Evolutionary conservation across 345 rosid genomes (phyloP), one percentile per base, ranked within the genome.

Genomic region (Pelargonium nanum): DNA sequence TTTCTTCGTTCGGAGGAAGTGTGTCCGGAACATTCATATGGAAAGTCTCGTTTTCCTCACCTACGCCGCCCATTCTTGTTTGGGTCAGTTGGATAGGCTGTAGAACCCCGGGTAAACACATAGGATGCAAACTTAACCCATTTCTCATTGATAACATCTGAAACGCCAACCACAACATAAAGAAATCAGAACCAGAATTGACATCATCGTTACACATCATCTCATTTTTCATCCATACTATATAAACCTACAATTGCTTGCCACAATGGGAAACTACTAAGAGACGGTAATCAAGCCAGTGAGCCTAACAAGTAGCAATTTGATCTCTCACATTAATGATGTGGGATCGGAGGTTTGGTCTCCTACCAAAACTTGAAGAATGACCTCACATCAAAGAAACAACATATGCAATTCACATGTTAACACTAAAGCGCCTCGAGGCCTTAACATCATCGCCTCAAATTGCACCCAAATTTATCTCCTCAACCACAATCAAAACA

Each of bases 121-220:
- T 50, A 9, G 94, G 91, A 65, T 80, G 83, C 62, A 88, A 78
- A 58, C 78, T 81, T 56, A 84, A 50, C 65, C 96, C 97, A 63
- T 88, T 91, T 66, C 86, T 84, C 86, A 86, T 64, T 22, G 96
- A 80, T 65, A 91, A 66, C 89, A 88, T 83, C 97, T 91, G 75
- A 56, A 71, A 70, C 26, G 22, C 19, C 52, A 51, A 77, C 32
- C 53, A 74, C 22, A 19, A 65, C 2, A 16, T 56, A 25, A 51
- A 51, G 22, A 55, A 53, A 62, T 63, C 63, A 63, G 63, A 55
- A 10, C n/a, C 23, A 52, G 66, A 26, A 44, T 26, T 30, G 28
- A 8, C 25, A 54, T 6, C 34, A 26, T 50, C 53, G 0, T 16
- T 59, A 0, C 19, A 16, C 55, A 19, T 19, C 26, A 53, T 9